Percentiles rank a stretch among this genome's conserved stretches.
phyloP scores from a whole-genome alignment of 2,329 filamentous ascomycete species.

The Fusarium sp. region DNA sequence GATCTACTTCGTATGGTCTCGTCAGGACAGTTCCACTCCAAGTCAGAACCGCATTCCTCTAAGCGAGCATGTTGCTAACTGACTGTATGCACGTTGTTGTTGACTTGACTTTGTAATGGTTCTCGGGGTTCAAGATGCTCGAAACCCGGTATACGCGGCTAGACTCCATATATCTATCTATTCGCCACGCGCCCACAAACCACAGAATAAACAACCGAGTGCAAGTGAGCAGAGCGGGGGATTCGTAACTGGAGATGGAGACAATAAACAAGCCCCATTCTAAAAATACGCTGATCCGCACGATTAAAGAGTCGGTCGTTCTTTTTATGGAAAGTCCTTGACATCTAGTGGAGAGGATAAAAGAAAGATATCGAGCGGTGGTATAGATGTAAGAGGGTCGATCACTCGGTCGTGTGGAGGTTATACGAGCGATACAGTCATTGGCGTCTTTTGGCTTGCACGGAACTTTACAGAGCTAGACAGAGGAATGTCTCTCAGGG shows the following conservation, averaged over 20 bases:
- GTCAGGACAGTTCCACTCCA: not conserved
- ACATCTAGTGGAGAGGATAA: not conserved
- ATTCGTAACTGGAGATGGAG: constrained; percentile 34
- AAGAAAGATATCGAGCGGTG: too few species aligned
- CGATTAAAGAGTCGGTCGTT: constrained; percentile 22
- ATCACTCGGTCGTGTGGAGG: not conserved
- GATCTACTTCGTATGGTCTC: not conserved
- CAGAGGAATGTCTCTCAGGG: constrained; percentile 27
- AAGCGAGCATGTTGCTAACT: not conserved
- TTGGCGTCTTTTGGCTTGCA: constrained; percentile 8
- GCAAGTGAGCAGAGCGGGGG: constrained; percentile 26
- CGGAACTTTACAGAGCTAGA: constrained; percentile 1
- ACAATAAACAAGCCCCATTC: constrained; percentile 30
- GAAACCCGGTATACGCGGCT: constrained; percentile 28
- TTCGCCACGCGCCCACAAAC: constrained; percentile 35
- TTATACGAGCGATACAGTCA: constrained; percentile 17
- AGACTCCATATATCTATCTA: constrained; percentile 14
- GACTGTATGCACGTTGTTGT: not conserved
- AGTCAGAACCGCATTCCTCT: not conserved
- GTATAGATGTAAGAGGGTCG: too few species aligned
- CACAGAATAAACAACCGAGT: constrained; percentile 15
- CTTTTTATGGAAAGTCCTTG: constrained; percentile 26
- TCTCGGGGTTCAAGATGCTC: not conserved
- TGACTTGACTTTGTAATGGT: not conserved
- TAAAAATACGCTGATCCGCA: constrained; percentile 42